Percentiles rank a stretch among this genome's conserved stretches.
These are phyloP conservation scores for Pistacia integerrima DNA, from an alignment of 345 rosid species.

Conservation along the genomic window DNA sequence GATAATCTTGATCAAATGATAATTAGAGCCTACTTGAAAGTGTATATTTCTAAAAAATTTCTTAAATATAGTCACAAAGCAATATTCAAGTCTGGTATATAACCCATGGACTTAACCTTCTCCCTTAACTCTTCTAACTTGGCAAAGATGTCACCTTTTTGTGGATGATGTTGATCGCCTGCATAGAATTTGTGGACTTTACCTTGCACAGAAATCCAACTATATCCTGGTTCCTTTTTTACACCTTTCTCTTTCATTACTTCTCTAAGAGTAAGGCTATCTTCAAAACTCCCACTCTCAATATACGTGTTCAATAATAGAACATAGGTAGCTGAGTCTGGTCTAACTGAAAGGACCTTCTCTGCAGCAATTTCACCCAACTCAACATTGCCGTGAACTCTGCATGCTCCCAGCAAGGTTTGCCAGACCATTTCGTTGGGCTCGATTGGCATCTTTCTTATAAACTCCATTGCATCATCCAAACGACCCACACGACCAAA, in stretches of 20 bases:
- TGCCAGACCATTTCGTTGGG: conserved; percentile 57
- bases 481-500: conserved; percentile 61
- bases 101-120: conserved; percentile 21
- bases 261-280: conserved; percentile 38
- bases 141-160: conserved; percentile 36
- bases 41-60: too few relatives aligned
- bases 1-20: too few relatives aligned
- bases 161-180: conserved; percentile 40
- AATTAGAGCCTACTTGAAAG: too few relatives aligned
- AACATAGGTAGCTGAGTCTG: conserved; percentile 45
- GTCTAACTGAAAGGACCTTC: conserved; percentile 39
- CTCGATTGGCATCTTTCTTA: conserved; percentile 49
- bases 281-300: conserved; percentile 47
- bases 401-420: conserved; percentile 61
- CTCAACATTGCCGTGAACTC: conserved; percentile 52
- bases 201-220: conserved; percentile 49
- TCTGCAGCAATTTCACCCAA: conserved; percentile 59
- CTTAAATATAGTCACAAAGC: not conserved
- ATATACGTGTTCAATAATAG: conserved; percentile 54
- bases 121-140: conserved; percentile 31
- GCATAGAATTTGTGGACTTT: conserved; percentile 39
- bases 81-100: conserved; percentile 10
- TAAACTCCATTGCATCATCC: conserved; percentile 53
- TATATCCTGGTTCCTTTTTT: conserved; percentile 60
- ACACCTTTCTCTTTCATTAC: conserved; percentile 41